These are phyloP conservation scores for Filobasidium floriforme DNA, from an alignment of 768 basidiomycete genomes.

Conservation along the genomic window DNA sequence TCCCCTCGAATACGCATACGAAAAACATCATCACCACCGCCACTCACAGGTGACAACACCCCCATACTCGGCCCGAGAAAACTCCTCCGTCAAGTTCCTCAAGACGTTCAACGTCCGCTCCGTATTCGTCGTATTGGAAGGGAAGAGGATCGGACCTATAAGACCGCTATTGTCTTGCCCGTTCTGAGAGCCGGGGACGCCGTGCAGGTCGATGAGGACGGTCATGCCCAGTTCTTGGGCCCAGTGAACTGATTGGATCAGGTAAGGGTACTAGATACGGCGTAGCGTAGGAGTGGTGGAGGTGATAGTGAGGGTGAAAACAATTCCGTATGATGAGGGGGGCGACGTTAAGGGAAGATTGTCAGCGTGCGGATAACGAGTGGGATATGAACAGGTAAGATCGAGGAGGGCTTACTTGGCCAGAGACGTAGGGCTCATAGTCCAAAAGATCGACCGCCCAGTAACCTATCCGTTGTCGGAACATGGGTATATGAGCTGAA, in stretches of 20 bases:
- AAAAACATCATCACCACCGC: not conserved
- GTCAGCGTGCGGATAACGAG: no score
- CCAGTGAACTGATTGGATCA: constrained; percentile 41
- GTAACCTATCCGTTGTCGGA: constrained; percentile 20
- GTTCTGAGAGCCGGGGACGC: constrained; percentile 29
- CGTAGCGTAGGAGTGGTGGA: not conserved
- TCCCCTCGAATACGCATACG: not conserved
- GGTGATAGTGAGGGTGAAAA: not conserved
- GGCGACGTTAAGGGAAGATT: constrained; percentile 14
- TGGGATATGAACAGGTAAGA: no score
- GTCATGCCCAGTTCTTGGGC: constrained; percentile 40
- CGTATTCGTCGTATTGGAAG: constrained; percentile 29
- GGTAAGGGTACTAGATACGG: constrained; percentile 24
- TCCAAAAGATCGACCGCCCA: constrained; percentile 22
- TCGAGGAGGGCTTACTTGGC: constrained; percentile 8
- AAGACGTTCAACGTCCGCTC: constrained; percentile 32
- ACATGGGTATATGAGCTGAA: not conserved
- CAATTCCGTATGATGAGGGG: no score
- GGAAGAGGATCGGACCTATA: constrained; percentile 22
- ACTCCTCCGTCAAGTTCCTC: constrained; percentile 38
- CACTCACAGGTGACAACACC: constrained; percentile 36
- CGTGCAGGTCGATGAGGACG: constrained; percentile 37
- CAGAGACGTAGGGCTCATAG: constrained; percentile 27
- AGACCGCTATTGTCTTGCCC: constrained; percentile 36
- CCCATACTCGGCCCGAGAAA: constrained; percentile 34